phyloP scores from a whole-genome alignment of 2,329 filamentous ascomycete genomes.

The Aspergillus fructus region DNA sequence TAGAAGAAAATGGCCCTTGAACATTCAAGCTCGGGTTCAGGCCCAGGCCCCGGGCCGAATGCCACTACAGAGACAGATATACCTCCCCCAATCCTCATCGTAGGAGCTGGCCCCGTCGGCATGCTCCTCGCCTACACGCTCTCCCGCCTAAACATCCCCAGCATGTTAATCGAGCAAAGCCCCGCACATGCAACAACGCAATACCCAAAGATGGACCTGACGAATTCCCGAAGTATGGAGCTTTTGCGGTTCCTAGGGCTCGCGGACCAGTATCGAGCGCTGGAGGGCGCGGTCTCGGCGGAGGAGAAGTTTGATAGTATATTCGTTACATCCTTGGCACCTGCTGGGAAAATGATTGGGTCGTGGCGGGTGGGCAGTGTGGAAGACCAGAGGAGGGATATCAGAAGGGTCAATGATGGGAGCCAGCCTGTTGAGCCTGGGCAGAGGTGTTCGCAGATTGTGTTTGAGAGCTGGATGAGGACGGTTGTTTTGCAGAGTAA shows the following conservation, averaged over 20 bases:
- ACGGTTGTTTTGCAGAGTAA: constrained; percentile 12
- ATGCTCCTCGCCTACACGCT: constrained; percentile 24
- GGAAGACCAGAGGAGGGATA: constrained; percentile 16
- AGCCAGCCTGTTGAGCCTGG: constrained; percentile 30
- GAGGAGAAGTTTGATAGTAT: constrained; percentile 7
- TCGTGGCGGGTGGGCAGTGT: not conserved
- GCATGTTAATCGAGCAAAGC: constrained; percentile 27
- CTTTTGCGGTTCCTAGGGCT: constrained; percentile 30
- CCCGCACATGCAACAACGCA: constrained; percentile 22
- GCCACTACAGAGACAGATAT: not conserved
- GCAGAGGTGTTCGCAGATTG: constrained; percentile 33
- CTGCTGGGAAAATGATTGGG: not conserved
- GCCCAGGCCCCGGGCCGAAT: not conserved
- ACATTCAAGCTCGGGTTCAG: no score
- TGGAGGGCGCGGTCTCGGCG: constrained; percentile 11
- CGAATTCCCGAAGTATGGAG: constrained; percentile 39
- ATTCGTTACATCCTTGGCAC: constrained; percentile 6
- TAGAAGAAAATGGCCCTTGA: no score
- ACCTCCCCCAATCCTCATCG: constrained; percentile 15
- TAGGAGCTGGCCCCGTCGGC: constrained; percentile 29
- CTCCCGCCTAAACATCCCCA: constrained; percentile 18
- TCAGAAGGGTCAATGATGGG: constrained; percentile 32
- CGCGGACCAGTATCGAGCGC: constrained; percentile 24
- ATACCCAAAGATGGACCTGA: constrained; percentile 44
- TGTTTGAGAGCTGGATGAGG: constrained; percentile 38